These are phyloP conservation scores for Gossypium arboreum DNA, from an alignment of 345 rosid species.

Conservation along the genomic window DNA sequence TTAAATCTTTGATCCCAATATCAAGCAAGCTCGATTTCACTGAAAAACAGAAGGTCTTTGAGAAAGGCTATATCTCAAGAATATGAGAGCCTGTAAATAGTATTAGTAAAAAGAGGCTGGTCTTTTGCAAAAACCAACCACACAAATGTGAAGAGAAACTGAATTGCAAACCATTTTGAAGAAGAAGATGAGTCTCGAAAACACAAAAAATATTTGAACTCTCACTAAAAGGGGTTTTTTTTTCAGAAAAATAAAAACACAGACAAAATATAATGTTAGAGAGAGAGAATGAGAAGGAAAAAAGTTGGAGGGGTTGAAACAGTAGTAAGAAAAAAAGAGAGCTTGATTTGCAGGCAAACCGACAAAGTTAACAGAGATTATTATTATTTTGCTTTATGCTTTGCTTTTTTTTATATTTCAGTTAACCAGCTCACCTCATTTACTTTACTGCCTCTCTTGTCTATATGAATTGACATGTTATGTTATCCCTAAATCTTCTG, in stretches of 20 bases:
- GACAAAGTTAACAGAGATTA: conserved; percentile 48
- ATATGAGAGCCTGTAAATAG: conserved; percentile 37
- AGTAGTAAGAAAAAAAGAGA: conserved; percentile 21
- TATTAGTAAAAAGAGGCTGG: conserved; percentile 10
- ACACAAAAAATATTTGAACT: conserved; percentile 11
- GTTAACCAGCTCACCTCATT: conserved; percentile 25
- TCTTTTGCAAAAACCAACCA: conserved; percentile 14
- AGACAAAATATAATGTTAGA: not conserved
- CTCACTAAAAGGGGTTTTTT: not conserved
- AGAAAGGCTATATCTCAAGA: conserved; percentile 27
- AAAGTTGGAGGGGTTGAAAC: conserved; percentile 39
- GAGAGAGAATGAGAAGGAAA: conserved; percentile 10
- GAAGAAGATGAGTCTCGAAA: not conserved
- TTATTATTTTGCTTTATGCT: conserved; percentile 4
- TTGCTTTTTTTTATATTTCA: conserved; percentile 4
- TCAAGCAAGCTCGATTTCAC: conserved; percentile 5
- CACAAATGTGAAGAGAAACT: conserved; percentile 14
- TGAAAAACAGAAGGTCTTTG: not conserved
- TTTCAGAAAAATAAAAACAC: not conserved
- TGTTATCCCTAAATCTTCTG: too few relatives aligned
- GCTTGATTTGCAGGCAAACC: conserved; percentile 65
- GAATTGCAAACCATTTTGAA: conserved; percentile 36
- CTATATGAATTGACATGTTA: conserved; percentile 37
- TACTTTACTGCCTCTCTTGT: conserved; percentile 45
- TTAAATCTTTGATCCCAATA: not conserved